Conservation (phyloP, 2,329 filamentous ascomycete genomes). For the Ophiostoma ips region DNA sequence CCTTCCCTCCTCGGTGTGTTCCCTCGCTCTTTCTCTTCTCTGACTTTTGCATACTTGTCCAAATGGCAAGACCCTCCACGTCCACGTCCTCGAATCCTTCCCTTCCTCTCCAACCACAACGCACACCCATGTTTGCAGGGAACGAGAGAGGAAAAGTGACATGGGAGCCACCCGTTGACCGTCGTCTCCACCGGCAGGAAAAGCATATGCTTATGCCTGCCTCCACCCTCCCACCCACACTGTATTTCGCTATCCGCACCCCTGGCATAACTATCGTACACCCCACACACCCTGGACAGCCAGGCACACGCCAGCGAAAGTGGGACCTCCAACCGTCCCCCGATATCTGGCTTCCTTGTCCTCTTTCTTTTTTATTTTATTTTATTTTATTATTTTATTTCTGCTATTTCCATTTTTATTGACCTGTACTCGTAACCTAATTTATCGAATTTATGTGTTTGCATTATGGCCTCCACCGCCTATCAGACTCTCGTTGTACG, state of each 20-base stretch:
- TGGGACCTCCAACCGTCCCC: too few relatives aligned
- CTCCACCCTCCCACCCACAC: background rate
- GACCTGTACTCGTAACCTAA: too few relatives aligned
- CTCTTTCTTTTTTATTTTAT: background rate
- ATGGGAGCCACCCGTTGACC: background rate
- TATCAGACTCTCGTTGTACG: too few relatives aligned
- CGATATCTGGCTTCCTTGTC: background rate
- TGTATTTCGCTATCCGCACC: too few relatives aligned
- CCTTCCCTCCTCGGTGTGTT: too few relatives aligned
- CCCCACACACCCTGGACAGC: too few relatives aligned
- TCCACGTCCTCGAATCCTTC: background rate
- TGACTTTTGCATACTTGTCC: background rate
- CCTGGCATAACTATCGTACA: too few relatives aligned
- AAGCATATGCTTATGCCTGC: background rate
- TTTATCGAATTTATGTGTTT: too few relatives aligned
- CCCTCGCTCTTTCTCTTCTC: too few relatives aligned
- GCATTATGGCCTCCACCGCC: too few relatives aligned
- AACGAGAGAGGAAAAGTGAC: background rate
- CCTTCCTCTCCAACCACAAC: background rate
- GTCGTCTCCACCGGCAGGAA: background rate
- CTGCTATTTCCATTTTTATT: too few relatives aligned
- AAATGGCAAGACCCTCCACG: background rate
- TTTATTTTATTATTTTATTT: background rate
- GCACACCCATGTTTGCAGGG: background rate
- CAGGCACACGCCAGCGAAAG: too few relatives aligned